Conservation (phyloP, 2,329 filamentous ascomycete genomes). For the Cladosporium sp. region DNA sequence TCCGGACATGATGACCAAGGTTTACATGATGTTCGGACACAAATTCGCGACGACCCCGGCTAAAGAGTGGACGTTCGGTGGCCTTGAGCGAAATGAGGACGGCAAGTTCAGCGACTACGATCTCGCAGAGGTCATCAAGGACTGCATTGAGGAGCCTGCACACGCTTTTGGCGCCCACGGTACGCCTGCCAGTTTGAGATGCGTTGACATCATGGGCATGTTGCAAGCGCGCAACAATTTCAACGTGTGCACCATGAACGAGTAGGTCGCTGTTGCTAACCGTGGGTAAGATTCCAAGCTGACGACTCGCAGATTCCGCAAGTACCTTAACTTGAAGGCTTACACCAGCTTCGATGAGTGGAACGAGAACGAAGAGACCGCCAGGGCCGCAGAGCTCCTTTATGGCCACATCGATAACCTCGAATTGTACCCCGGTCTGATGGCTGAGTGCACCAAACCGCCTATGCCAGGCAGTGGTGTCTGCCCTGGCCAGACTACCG, state of each 20-base stretch:
- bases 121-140: conserved; percentile 43
- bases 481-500: conserved; percentile 43
- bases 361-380: conserved; percentile 34
- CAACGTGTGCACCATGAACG: conserved; percentile 48
- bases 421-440: conserved; percentile 56
- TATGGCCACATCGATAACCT: conserved; percentile 49
- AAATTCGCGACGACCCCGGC: conserved; percentile 19
- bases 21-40: conserved; percentile 34
- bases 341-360: conserved; percentile 35
- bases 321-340: conserved; percentile 34
- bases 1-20: conserved; percentile 40
- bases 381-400: conserved; percentile 43
- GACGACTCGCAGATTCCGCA: conserved; percentile 27
- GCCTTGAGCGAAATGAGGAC: conserved; percentile 37
- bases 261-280: conserved; percentile 30
- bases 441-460: conserved; percentile 54
- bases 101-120: conserved; percentile 43
- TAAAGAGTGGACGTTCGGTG: conserved; percentile 42
- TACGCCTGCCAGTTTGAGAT: conserved; percentile 43
- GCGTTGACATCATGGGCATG: conserved; percentile 47
- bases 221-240: conserved; percentile 37
- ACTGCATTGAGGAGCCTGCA: conserved; percentile 46
- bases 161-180: conserved; percentile 50
- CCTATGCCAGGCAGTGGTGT: conserved; percentile 45
- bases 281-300: background rate